phyloP scores from a whole-genome alignment of 1,139 yeast species.

The Pneumocystis canis region DNA sequence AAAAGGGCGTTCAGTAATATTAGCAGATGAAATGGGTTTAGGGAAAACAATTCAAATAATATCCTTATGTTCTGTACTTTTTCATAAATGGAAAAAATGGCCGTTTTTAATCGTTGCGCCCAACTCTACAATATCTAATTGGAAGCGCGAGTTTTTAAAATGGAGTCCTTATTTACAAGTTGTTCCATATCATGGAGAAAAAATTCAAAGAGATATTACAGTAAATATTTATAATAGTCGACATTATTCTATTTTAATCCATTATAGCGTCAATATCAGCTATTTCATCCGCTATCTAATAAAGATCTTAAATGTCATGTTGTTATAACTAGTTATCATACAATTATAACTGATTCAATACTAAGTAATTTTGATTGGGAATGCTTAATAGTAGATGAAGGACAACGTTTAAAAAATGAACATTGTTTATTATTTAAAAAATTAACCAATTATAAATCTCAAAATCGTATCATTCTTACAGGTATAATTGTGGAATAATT shows the following conservation, averaged over 20 bases:
- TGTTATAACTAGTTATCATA: slow-evolving; percentile 64
- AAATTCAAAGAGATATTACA: slow-evolving; percentile 61
- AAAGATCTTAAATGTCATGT: slow-evolving; percentile 57
- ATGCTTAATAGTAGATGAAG: slow-evolving; percentile 81
- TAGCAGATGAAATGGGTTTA: slow-evolving; percentile 97
- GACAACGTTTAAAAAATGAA: slow-evolving; percentile 75
- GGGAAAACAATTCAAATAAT: slow-evolving; percentile 93
- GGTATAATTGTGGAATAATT: slow-evolving; percentile 27
- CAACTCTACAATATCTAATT: slow-evolving; percentile 65
- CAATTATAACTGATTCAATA: slow-evolving; percentile 58
- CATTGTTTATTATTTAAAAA: slow-evolving; percentile 60
- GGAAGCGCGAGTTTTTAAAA: slow-evolving; percentile 73
- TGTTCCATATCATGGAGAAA: slow-evolving; percentile 38
- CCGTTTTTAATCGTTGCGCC: slow-evolving; percentile 75
- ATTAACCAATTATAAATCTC: slow-evolving; percentile 58
- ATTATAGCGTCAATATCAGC: not conserved
- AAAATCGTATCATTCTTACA: slow-evolving; percentile 63
- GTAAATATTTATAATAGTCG: not conserved
- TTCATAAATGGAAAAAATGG: slow-evolving; percentile 13
- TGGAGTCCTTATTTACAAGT: slow-evolving; percentile 70
- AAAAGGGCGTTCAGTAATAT: slow-evolving; percentile 45
- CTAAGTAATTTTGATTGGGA: slow-evolving; percentile 60
- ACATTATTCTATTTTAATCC: not conserved
- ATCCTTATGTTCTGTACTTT: slow-evolving; percentile 27
- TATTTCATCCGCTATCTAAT: slow-evolving; percentile 16